Percentiles rank a stretch among this genome's conserved stretches.
Conservation (phyloP, 176 grass and related monocot species). For the Elymus sibiricus region DNA sequence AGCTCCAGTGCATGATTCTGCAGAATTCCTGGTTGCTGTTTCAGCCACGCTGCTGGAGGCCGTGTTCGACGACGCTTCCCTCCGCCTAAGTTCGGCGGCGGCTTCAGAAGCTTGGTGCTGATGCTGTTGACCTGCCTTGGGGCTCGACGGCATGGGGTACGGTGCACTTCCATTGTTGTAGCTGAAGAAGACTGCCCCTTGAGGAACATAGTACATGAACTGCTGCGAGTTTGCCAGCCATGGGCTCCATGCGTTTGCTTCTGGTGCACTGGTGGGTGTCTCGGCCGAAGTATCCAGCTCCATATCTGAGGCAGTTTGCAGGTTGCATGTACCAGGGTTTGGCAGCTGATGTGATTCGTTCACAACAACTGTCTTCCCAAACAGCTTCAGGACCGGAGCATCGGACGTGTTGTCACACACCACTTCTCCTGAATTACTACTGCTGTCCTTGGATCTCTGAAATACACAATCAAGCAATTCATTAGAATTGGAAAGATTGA, state of each 20-base stretch:
- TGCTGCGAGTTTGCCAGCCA: constrained; percentile 32
- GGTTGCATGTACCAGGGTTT: background rate
- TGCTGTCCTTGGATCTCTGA: constrained; percentile 12
- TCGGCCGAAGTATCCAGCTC: constrained; percentile 39
- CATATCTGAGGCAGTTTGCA: constrained; percentile 11
- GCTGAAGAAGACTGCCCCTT: constrained; percentile 33
- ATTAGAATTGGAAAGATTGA: constrained; percentile 19
- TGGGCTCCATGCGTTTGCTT: constrained; percentile 26
- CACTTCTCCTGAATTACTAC: background rate
- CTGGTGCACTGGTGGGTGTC: constrained; percentile 19
- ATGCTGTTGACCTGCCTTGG: constrained; percentile 16
- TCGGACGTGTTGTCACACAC: constrained; percentile 23
- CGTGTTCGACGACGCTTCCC: constrained; percentile 47
- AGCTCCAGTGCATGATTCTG: constrained; percentile 26
- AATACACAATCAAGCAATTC: background rate
- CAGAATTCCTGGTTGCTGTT: constrained; percentile 24
- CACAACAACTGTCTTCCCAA: constrained; percentile 60
- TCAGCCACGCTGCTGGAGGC: constrained; percentile 26
- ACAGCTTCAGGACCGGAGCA: constrained; percentile 54
- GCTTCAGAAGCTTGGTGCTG: constrained; percentile 14
- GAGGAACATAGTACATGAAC: constrained; percentile 50
- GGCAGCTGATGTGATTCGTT: constrained; percentile 14
- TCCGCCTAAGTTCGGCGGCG: background rate
- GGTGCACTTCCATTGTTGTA: constrained; percentile 28
- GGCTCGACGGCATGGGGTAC: background rate